Conservation (phyloP, 202 grass and related monocot genomes). For the Panicum virgatum region DNA sequence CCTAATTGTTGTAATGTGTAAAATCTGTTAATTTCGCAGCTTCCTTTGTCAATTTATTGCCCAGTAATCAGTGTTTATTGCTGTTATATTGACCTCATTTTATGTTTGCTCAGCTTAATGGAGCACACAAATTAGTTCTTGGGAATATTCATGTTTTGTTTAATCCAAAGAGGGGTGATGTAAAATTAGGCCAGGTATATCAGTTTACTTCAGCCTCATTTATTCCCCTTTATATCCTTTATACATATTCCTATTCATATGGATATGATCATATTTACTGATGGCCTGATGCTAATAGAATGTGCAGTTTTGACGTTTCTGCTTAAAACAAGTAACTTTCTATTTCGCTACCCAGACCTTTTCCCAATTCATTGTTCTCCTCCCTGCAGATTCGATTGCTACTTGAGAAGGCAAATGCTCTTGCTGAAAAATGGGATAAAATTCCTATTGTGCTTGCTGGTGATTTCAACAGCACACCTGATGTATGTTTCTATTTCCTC, state of each 20-base stretch:
- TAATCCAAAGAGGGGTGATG: conserved; percentile 82
- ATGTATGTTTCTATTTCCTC: conserved; percentile 55
- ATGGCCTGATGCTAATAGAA: neutral
- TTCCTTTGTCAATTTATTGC: conserved; percentile 3
- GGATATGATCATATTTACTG: conserved; percentile 32
- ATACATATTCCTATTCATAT: neutral
- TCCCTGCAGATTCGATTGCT: conserved; percentile 62
- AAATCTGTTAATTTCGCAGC: neutral
- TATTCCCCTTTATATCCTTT: neutral
- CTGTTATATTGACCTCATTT: neutral
- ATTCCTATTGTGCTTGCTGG: conserved; percentile 93
- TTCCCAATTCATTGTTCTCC: conserved; percentile 6
- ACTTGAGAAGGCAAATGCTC: conserved; percentile 58
- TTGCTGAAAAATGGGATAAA: conserved; percentile 80
- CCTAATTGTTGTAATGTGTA: neutral
- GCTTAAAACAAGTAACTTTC: conserved; percentile 17
- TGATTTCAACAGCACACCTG: conserved; percentile 96
- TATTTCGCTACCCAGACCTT: conserved; percentile 15
- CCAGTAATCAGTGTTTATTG: conserved; percentile 18
- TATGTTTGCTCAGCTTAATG: conserved; percentile 43
- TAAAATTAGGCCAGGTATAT: conserved; percentile 88
- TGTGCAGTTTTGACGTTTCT: conserved; percentile 17
- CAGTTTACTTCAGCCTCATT: conserved; percentile 18
- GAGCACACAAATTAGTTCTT: conserved; percentile 57
- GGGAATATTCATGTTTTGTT: conserved; percentile 96